Base-by-base conservation (phyloP, 768 basidiomycete species). In the Pleurotus giganteus region DNA sequence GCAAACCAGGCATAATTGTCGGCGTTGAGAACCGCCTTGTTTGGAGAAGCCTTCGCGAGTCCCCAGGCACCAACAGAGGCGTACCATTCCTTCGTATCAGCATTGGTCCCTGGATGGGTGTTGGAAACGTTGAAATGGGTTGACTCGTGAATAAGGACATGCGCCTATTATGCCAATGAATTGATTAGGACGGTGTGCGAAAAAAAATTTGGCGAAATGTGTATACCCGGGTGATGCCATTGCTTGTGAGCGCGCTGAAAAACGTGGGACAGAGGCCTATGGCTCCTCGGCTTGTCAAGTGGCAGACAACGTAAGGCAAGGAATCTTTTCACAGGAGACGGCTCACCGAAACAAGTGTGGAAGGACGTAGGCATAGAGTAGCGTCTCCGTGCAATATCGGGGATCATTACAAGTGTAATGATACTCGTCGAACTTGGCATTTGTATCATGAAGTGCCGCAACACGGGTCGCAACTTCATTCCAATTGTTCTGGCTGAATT, bases 1-100 rank as follows among this genome's bases (percentile, higher is more conserved):
- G 29, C 12, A 32, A 50, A 50, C 28, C 28, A 50, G 7, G 49
- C 49, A 24, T 50, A 50, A 13, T 50, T 50, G n/a, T 50, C 49
- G 8, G 49, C 49, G 24, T 50, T 50, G 7, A 11, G n/a, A 6
- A 50, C 21, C 6, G 49, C 49, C 2, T 19, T 29, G 15, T 51
- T 34, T 15, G 29, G 49, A 34, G 4, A 36, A 11, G 29, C 19
- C 9, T 23, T 17, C 31, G 49, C 49, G 11, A 51, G 49, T 15
- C 21, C 23, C 15, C 23, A 32, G 3, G 49, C 49, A 4, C 39
- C 39, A 19, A 24, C 23, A n/a, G 23, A 37, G 11, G 32, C 27
- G 34, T 51, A 51, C 29, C 29, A 51, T 24, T 51, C 49, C 5
- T 13, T 7, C 21, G 31, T 51, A 37, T 36, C 6, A 15, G 19